Base-by-base conservation (phyloP, 2,329 filamentous ascomycete genomes). In the Arthrocladium fulminans region DNA sequence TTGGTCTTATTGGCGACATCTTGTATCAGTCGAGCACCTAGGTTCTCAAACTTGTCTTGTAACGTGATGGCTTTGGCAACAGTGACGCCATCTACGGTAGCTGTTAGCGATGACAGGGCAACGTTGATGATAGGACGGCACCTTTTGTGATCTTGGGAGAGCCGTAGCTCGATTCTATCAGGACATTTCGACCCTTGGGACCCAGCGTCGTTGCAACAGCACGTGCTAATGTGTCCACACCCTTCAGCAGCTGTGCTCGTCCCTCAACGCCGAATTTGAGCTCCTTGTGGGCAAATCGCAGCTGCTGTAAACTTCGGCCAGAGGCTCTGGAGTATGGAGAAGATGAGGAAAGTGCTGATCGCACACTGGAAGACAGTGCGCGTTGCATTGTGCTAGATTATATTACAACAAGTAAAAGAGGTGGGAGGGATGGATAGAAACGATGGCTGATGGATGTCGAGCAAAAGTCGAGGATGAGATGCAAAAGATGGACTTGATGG, bases 121-220 rank as follows among this genome's bases (percentile, higher is more conserved):
- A 39, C 9, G 24, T n/a, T 20, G 45, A 23, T 24, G 32, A 15
- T 29, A 3, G 47, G 19, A 66, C 76, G 55, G 17, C 75, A 95
- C 90, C 90, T 78, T 98, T 98, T 63, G 92, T 98, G 72, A 98
- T 98, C 81, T 98, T 98, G 63, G 92, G 92, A 41, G 92, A 95
- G 70, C 92, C 92, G 65, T 95, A 98, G 76, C 87, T 88, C 55
- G 90, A 96, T 77, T 98, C 92, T 61, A 98, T 98, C 65, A 98
- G 71, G 59, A 98, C 92, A 74, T 97, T 98, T 67, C 92, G 84
- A 70, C 92, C 92, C 80, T 98, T 98, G 63, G 92, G 92, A 59
- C 92, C 92, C 54, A 98, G 80, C 57, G 92, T 98, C 54, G 90
- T 95, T 57, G 90, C 86, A 56, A 98, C 92, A 56, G 92, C 92